phyloP scores from a whole-genome alignment of 2,329 filamentous ascomycete species.

The Emmonsiellopsis sp. region DNA sequence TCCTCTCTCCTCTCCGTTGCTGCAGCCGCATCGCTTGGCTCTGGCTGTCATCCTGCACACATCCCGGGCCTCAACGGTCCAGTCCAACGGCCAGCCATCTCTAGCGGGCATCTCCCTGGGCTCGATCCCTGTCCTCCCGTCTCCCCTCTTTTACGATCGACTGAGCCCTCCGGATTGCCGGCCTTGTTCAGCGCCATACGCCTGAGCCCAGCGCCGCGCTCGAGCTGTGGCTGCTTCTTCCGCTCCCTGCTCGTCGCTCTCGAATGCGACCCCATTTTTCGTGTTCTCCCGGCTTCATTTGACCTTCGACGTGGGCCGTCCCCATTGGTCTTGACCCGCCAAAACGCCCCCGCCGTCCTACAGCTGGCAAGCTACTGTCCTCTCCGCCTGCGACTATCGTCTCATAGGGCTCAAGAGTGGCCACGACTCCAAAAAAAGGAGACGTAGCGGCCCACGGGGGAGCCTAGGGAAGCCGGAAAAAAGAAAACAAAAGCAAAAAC shows the following conservation, averaged over 20 bases:
- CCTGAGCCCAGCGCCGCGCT: neutral
- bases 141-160: neutral
- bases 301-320: constrained; percentile 11
- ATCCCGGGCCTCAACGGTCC: neutral
- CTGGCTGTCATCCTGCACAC: too few relatives aligned
- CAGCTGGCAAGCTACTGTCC: neutral
- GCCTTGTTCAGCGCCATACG: neutral
- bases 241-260: constrained; percentile 6
- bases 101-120: neutral
- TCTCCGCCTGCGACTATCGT: neutral
- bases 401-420: neutral
- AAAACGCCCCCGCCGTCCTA: neutral
- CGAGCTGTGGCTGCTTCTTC: constrained; percentile 1
- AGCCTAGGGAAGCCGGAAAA: neutral
- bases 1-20: neutral
- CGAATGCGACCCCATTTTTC: constrained; percentile 4
- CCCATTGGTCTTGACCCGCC: constrained; percentile 10
- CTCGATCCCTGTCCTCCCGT: neutral
- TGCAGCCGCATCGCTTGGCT: neutral
- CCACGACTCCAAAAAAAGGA: neutral
- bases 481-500: constrained; percentile 3
- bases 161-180: neutral
- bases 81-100: neutral
- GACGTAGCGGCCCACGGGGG: neutral
- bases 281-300: constrained; percentile 3